Conservation (phyloP, 352 stramenopile species). For the Phytophthora sp. region DNA sequence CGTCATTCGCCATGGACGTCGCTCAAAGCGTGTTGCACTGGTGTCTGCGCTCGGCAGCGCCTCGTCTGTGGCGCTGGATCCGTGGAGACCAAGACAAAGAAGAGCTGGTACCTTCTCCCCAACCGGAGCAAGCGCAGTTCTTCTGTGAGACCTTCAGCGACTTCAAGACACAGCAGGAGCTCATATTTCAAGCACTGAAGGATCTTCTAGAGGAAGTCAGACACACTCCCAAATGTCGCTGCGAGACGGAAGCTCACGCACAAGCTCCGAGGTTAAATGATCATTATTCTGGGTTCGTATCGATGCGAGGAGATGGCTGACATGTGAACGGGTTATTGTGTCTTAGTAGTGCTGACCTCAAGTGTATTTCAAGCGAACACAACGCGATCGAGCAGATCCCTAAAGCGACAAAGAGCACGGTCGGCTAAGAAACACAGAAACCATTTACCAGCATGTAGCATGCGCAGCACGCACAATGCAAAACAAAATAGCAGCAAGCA, state of each 20-base stretch:
- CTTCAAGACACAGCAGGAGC: constrained; percentile 4
- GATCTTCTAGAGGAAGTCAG: background rate
- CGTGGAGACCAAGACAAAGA: background rate
- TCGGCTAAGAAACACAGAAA: no score
- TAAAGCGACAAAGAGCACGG: no score
- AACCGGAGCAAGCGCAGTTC: background rate
- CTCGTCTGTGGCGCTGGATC: constrained; percentile 6
- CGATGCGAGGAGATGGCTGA: background rate
- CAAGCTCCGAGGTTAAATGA: background rate
- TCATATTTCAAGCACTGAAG: background rate
- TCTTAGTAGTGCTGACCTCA: no score
- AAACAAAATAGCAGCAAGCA: no score
- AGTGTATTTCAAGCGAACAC: background rate
- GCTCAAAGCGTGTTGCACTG: background rate
- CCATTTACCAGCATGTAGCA: no score
- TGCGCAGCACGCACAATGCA: no score
- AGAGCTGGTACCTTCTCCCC: background rate
- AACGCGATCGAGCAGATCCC: no score
- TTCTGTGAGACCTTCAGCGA: background rate
- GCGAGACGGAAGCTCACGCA: background rate
- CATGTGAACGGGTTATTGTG: background rate
- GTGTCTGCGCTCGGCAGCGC: constrained; percentile 2
- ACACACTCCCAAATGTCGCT: background rate
- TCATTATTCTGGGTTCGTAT: no score
- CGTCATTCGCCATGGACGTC: constrained; percentile 1